Conservation (phyloP, 2,329 filamentous ascomycete species). For the Botryosphaeria agaves region DNA sequence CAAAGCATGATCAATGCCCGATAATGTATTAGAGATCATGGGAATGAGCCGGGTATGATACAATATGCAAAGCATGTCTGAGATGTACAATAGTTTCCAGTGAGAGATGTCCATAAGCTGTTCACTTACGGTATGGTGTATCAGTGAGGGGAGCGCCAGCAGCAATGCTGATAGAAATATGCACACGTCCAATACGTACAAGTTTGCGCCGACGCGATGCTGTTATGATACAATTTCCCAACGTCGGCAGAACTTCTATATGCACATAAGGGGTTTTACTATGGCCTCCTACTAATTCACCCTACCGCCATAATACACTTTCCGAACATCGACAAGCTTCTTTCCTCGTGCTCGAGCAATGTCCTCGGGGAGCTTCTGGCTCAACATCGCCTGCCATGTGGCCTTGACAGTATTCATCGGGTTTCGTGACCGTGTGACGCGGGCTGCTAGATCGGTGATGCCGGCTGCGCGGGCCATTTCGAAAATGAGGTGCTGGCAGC, state of each 20-base stretch:
- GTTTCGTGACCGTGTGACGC: constrained; percentile 73
- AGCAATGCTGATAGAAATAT: too few species aligned
- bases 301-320: constrained; percentile 86
- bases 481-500: constrained; percentile 80
- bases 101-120: too few species aligned
- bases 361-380: constrained; percentile 74
- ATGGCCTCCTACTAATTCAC: constrained; percentile 32
- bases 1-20: too few species aligned
- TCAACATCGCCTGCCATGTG: constrained; percentile 62
- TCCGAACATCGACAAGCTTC: constrained; percentile 90
- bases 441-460: constrained; percentile 71
- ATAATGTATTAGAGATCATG: too few species aligned
- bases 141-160: too few species aligned
- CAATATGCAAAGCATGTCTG: too few species aligned
- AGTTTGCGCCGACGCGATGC: not conserved
- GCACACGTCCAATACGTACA: too few species aligned
- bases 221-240: not conserved
- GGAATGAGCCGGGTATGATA: too few species aligned
- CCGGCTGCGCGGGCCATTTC: constrained; percentile 82
- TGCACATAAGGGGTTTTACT: not conserved
- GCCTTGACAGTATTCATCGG: constrained; percentile 98
- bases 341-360: constrained; percentile 78
- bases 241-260: not conserved
- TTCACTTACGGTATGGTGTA: too few species aligned
- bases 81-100: too few species aligned